phyloP scores from a whole-genome alignment of 1,284 basidiomycete species.

The Leccinum pallidistipes region DNA sequence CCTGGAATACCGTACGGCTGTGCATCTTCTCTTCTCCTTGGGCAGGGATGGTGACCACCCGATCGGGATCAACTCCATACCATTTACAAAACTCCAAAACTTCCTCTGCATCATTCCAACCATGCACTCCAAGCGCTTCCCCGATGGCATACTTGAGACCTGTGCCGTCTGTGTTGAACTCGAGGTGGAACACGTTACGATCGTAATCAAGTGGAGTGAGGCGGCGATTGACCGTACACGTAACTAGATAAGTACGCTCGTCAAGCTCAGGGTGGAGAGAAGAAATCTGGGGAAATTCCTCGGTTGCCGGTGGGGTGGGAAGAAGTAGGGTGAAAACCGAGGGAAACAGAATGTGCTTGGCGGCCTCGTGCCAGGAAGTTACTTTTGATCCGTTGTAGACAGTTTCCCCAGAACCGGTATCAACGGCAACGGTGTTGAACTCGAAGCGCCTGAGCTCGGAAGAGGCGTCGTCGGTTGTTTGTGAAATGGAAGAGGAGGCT shows the following conservation, averaged over 20 bases:
- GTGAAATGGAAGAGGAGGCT: constrained; percentile 11
- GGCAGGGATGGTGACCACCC: constrained; percentile 80
- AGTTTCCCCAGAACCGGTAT: constrained; percentile 53
- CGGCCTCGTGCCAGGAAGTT: constrained; percentile 83
- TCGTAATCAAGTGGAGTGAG: constrained; percentile 95
- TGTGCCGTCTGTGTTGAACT: constrained; percentile 91
- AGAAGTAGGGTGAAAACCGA: constrained; percentile 67
- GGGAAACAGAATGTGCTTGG: constrained; percentile 88
- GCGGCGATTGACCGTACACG: constrained; percentile 91
- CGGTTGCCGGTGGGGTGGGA: constrained; percentile 31
- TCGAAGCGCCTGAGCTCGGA: constrained; percentile 56
- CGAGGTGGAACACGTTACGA: constrained; percentile 98
- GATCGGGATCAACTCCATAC: constrained; percentile 87
- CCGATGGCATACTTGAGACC: constrained; percentile 95
- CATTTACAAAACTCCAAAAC: constrained; percentile 88
- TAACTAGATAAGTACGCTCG: constrained; percentile 93
- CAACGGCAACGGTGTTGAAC: constrained; percentile 69
- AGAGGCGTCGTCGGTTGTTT: constrained; percentile 24
- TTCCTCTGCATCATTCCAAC: constrained; percentile 94
- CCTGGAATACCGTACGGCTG: constrained; percentile 93
- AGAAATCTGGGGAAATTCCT: constrained; percentile 58
- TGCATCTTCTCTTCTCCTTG: constrained; percentile 65
- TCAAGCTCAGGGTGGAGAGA: constrained; percentile 82
- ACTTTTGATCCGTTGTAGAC: constrained; percentile 62
- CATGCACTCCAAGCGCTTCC: constrained; percentile 96